phyloP scores from a whole-genome alignment of 805 yeast species.

The Maudiozyma bulderi region DNA sequence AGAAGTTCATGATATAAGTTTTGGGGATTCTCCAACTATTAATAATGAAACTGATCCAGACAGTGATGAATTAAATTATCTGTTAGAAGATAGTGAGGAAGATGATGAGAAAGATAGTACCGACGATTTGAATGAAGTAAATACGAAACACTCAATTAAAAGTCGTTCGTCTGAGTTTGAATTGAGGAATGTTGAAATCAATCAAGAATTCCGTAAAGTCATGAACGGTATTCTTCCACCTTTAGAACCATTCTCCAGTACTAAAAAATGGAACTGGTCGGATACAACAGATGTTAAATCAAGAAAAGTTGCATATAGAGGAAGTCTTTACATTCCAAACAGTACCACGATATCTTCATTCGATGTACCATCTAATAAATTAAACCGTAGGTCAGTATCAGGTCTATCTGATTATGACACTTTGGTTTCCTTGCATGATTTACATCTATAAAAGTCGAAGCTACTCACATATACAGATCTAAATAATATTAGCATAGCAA shows the following conservation, averaged over 20 bases:
- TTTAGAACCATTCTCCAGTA: background rate
- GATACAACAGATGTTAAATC: background rate
- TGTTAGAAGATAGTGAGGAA: slow-evolving; percentile 11
- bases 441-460: background rate
- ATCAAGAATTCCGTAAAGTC: background rate
- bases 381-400: slow-evolving; percentile 7
- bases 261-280: background rate
- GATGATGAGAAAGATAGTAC: background rate
- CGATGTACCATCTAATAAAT: background rate
- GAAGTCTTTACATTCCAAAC: slow-evolving; percentile 1
- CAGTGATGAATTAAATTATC: slow-evolving; percentile 17
- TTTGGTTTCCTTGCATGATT: slow-evolving; percentile 5
- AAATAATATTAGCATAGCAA: background rate
- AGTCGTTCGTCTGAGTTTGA: too few species aligned
- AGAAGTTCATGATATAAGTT: background rate
- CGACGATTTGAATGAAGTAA: background rate
- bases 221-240: background rate
- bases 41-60: background rate
- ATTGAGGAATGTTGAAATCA: background rate
- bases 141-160: too few species aligned
- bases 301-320: background rate
- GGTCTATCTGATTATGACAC: slow-evolving; percentile 10
- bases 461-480: background rate
- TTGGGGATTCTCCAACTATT: background rate
- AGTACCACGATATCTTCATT: slow-evolving; percentile 1